Evolutionary conservation across 129 eudicot genomes (phyloP).

Genomic region (Tagetes erecta): DNA sequence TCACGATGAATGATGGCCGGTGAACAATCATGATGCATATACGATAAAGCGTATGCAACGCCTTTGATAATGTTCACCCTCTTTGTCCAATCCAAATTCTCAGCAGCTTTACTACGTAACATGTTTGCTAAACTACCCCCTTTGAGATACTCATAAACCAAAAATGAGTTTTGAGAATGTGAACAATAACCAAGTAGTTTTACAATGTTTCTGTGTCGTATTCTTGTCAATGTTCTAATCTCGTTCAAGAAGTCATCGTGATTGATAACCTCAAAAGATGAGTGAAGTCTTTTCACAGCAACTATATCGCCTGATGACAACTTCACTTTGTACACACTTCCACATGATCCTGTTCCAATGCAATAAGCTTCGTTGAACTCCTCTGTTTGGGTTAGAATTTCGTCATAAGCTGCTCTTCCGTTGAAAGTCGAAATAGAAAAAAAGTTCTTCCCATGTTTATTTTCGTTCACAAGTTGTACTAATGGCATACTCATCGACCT

Average conservation of each 20-base stretch:
- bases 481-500: neutral
- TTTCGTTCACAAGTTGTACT: neutral
- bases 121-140: conserved; percentile 22
- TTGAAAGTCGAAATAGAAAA: conserved; percentile 24
- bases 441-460: neutral
- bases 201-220: conserved; percentile 32
- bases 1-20: conserved; percentile 40
- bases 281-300: conserved; percentile 25
- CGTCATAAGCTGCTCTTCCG: conserved; percentile 24
- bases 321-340: conserved; percentile 34
- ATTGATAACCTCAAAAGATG: neutral
- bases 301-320: conserved; percentile 14
- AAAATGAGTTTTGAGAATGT: conserved; percentile 20
- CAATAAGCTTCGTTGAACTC: conserved; percentile 24
- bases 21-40: conserved; percentile 45
- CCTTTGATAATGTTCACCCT: conserved; percentile 39
- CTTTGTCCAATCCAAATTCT: conserved; percentile 22
- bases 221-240: conserved; percentile 17
- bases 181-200: conserved; percentile 32
- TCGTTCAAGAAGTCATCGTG: conserved; percentile 13
- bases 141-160: conserved; percentile 27
- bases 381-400: conserved; percentile 22
- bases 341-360: conserved; percentile 32
- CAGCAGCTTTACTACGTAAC: conserved; percentile 3
- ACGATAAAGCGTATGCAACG: conserved; percentile 38